Percentiles rank a stretch among this genome's conserved stretches.
phyloP scores from a whole-genome alignment of 1,139 yeast genomes.

The Lodderomyces parapsilosis region DNA sequence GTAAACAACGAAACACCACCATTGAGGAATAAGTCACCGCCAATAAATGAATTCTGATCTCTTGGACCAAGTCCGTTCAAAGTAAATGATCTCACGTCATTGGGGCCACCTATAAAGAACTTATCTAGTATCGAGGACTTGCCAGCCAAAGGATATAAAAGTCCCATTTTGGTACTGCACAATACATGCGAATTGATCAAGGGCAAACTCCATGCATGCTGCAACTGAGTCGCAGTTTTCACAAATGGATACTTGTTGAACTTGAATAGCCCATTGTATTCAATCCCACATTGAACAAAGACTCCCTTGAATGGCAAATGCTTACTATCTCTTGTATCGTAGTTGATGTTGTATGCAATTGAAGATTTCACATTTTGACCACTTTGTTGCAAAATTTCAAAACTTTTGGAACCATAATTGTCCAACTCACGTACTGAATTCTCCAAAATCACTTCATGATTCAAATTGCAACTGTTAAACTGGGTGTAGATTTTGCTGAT shows the following conservation, averaged over 20 bases:
- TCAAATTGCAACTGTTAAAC: conserved; percentile 18
- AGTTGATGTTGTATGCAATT: conserved; percentile 46
- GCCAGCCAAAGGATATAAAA: conserved; percentile 36
- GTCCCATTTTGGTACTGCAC: conserved; percentile 51
- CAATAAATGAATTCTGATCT: conserved; percentile 57
- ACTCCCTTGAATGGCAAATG: conserved; percentile 61
- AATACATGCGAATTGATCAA: conserved; percentile 35
- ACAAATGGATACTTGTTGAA: conserved; percentile 32
- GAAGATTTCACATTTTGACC: conserved; percentile 65
- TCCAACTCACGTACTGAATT: conserved; percentile 61
- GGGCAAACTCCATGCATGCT: conserved; percentile 31
- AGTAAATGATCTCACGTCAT: conserved; percentile 74
- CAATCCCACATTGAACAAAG: conserved; percentile 52
- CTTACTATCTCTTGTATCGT: conserved; percentile 58
- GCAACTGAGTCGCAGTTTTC: conserved; percentile 50
- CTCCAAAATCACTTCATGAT: conserved; percentile 66
- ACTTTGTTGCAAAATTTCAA: conserved; percentile 41
- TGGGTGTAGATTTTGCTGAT: conserved; percentile 48
- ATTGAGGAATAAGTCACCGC: conserved; percentile 76
- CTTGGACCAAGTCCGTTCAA: conserved; percentile 88
- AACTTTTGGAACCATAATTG: conserved; percentile 37
- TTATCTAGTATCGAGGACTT: conserved; percentile 57
- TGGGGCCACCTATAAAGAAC: conserved; percentile 69
- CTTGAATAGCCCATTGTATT: conserved; percentile 49
- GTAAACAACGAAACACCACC: conserved; percentile 71